Evolutionary conservation across 2,329 filamentous ascomycete species (phyloP), one percentile per base, ranked within the genome.

Genomic region (Plectosphaerella plurivora): DNA sequence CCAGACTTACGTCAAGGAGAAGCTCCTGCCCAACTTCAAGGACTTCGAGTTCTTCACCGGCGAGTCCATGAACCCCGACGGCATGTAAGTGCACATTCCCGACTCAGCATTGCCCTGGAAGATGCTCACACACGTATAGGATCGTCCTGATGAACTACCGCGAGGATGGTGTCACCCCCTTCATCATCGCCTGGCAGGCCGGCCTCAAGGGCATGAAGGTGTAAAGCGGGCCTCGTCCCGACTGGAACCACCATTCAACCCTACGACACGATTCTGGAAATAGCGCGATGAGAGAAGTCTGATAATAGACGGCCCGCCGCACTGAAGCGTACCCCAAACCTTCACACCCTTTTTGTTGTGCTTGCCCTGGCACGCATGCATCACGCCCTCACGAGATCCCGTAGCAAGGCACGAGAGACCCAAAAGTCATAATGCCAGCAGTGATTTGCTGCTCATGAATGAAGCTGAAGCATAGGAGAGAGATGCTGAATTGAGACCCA

Each of bases 101-200:
- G 52, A 24, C 14, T 15, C 28, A 8, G 45, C 20, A 11, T 53
- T 42, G 54, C 48, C 18, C 36, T 24, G 49, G 47, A 18, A 25
- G 12, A 28, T 37, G 5, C 47, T 46, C 24, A 49, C 15, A 15
- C 9, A 28, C 10, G 8, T 16, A 10, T 58, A 92, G 89, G 85
- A 80, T 96, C 65, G 80, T 92, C 60, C 89, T 97, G 62, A 88
- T 97, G 70, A 95, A 97, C 83, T 99, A 96, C 84, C 93, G 94
- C 65, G 92, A 96, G 73, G 94, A 97, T 65, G 94, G 94, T 72
- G 73, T 87, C 62, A 97, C 93, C 52, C 94, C 94, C 55, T 99
- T 82, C 70, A 80, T 96, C 65, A 88, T 84, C 61, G 77, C 95
- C 78, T 97, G 92, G 93, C 97, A 97, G 85, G 88, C 97, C 77